Evolutionary conservation across 495 filamentous ascomycete species (phyloP), one percentile per base, ranked within the genome.

Genomic region (Trichocladium antarcticum): DNA sequence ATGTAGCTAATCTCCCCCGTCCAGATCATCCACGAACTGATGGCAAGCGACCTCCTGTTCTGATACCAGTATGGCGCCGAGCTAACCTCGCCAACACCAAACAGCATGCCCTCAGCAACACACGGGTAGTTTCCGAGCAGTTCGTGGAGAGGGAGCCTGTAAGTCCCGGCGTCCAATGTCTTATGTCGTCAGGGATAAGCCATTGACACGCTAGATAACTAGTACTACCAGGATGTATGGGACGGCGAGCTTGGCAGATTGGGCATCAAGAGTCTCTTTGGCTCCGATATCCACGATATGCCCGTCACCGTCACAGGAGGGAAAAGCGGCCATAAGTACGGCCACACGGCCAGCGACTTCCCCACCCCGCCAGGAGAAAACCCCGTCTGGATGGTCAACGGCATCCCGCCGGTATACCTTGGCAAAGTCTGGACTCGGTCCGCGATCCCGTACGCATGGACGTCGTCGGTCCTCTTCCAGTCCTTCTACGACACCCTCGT

Each of bases 251-350:
- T 48, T 7, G 45, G 45, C 14, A 8, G 19, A 6, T 40, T 37
- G 0, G 45, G 36, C 15, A 48, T 48, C 24, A 21, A 40, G 15
- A 48, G 37, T 37, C 17, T 48, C 6, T 48, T 48, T 10, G 45
- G 45, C 5, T 6, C 0, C 9, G 45, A 48, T 1, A 19, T 39
- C 12, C 1, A 1, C 12, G 37, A 48, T 32, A 15, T 24, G 2
- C 45, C 36, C 11, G 1, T 5, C 2, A 24, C 14, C 11, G 11
- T 21, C 16, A 48, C 27, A 2, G 5, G 22, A 15, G 12, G 12
- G 12, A 40, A 40, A 16, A 32, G n/a, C 17, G 45, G 45, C 7
- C 32, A 21, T 27, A 40, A 48, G 37, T 40, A 32, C 37, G 45
- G 36, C 27, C 12, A 32, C 17, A 16, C 11, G n/a, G 16, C 16